Percentiles rank a stretch among this genome's conserved stretches.
Evolutionary conservation across 176 grass and related monocot species (phyloP).

Genomic region (Metroxylon sagu): DNA sequence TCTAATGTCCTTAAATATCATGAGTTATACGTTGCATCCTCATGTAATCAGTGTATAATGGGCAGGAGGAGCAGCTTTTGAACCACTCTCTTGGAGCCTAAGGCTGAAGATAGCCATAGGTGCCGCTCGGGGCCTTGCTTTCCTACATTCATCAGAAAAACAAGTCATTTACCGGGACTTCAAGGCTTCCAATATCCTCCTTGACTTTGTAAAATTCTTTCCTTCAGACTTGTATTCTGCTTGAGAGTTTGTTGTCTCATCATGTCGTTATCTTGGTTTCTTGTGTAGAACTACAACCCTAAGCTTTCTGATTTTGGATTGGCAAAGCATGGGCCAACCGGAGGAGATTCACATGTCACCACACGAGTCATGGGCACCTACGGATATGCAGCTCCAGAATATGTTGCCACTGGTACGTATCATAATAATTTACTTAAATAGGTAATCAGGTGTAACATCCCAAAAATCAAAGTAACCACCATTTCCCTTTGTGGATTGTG

Average conservation of each 20-base stretch:
- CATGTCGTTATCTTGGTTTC: neutral
- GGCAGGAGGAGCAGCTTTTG: conserved; percentile 10
- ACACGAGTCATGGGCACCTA: conserved; percentile 26
- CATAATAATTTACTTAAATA: too few species aligned
- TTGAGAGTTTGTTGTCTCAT: neutral
- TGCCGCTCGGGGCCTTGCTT: conserved; percentile 13
- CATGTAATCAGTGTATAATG: neutral
- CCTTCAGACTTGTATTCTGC: neutral
- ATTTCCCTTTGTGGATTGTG: too few species aligned
- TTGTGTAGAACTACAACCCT: conserved; percentile 13
- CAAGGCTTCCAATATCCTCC: conserved; percentile 18
- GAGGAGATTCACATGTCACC: conserved; percentile 7
- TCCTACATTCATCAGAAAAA: conserved; percentile 14
- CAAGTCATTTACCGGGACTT: conserved; percentile 22
- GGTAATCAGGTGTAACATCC: too few species aligned
- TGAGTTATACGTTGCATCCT: too few species aligned
- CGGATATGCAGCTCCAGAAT: conserved; percentile 13
- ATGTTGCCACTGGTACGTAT: conserved; percentile 8
- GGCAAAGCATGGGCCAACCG: conserved; percentile 12
- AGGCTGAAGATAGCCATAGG: conserved; percentile 17
- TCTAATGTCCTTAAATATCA: too few species aligned
- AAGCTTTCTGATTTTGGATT: conserved; percentile 20
- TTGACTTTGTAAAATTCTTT: conserved; percentile 7
- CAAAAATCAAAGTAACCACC: too few species aligned
- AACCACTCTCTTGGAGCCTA: conserved; percentile 9